Evolutionary conservation across 2,329 filamentous ascomycete species (phyloP).

Genomic region (Microdochium trichocladiopsis): DNA sequence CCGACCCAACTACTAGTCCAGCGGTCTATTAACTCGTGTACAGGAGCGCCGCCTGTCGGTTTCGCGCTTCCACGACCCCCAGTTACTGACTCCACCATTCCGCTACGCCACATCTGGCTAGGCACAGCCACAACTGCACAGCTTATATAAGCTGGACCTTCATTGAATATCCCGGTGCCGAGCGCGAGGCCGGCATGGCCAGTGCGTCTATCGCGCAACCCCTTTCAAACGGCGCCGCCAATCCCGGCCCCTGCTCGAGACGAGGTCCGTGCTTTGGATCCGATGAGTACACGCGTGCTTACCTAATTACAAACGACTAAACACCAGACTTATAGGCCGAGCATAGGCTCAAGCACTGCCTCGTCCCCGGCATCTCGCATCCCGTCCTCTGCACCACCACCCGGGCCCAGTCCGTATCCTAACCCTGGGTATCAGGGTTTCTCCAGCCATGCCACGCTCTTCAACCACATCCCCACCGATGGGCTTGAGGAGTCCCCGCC

Average conservation of each 20-base stretch:
- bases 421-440: slow-evolving; percentile 15
- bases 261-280: background rate
- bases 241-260: background rate
- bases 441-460: slow-evolving; percentile 10
- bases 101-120: no score
- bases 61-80: no score
- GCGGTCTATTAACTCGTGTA: background rate
- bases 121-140: background rate
- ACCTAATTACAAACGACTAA: background rate
- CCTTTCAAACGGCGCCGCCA: slow-evolving; percentile 6
- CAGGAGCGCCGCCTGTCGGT: no score
- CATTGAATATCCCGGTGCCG: no score
- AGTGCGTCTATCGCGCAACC: slow-evolving; percentile 9
- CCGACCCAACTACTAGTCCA: background rate
- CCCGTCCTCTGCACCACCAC: background rate
- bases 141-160: background rate
- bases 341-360: background rate
- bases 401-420: slow-evolving; percentile 7
- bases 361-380: background rate
- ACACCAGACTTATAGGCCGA: background rate
- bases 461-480: slow-evolving; percentile 3
- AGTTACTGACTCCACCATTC: no score
- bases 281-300: no score
- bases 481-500: slow-evolving; percentile 1
- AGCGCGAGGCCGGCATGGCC: slow-evolving; percentile 3